These are phyloP conservation scores for Alternaria metachromatica DNA, from an alignment of 2,329 filamentous ascomycete genomes.

Conservation along the genomic window DNA sequence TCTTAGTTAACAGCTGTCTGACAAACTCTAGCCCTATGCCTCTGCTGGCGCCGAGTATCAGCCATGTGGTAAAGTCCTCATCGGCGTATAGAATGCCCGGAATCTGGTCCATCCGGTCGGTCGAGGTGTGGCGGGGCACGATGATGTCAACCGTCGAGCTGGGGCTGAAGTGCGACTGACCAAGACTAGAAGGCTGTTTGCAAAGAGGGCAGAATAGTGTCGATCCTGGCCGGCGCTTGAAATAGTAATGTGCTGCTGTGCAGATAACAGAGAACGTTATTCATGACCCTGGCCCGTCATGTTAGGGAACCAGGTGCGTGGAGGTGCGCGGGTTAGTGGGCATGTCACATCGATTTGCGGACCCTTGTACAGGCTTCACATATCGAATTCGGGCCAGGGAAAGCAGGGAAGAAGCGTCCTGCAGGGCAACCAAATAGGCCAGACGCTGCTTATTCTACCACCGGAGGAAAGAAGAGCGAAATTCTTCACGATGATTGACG, in stretches of 20 bases:
- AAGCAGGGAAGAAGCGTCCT: constrained; percentile 18
- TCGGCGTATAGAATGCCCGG: constrained; percentile 52
- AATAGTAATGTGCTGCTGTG: constrained; percentile 12
- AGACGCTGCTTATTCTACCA: background rate
- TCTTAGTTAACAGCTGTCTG: constrained; percentile 55
- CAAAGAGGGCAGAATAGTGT: background rate
- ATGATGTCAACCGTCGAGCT: constrained; percentile 19
- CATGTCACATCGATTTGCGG: constrained; percentile 17
- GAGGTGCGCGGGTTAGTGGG: constrained; percentile 12
- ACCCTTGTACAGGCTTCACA: constrained; percentile 12
- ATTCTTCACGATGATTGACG: background rate
- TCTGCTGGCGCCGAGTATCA: constrained; percentile 56
- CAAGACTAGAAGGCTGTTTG: background rate
- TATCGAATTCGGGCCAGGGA: constrained; percentile 3
- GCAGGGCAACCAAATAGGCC: constrained; percentile 5
- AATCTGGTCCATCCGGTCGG: constrained; percentile 50
- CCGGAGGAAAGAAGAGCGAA: background rate
- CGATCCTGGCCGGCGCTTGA: constrained; percentile 1
- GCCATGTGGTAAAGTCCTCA: constrained; percentile 53
- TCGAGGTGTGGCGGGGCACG: constrained; percentile 19
- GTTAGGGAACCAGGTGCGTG: constrained; percentile 5
- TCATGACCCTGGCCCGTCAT: constrained; percentile 4
- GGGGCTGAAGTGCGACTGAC: background rate
- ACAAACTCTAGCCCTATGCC: constrained; percentile 62
- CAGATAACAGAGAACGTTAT: constrained; percentile 11